Evolutionary conservation across 139 green algal species (phyloP), one percentile per base, ranked within the genome.

Genomic region (Prasinococcaceae sp.): DNA sequence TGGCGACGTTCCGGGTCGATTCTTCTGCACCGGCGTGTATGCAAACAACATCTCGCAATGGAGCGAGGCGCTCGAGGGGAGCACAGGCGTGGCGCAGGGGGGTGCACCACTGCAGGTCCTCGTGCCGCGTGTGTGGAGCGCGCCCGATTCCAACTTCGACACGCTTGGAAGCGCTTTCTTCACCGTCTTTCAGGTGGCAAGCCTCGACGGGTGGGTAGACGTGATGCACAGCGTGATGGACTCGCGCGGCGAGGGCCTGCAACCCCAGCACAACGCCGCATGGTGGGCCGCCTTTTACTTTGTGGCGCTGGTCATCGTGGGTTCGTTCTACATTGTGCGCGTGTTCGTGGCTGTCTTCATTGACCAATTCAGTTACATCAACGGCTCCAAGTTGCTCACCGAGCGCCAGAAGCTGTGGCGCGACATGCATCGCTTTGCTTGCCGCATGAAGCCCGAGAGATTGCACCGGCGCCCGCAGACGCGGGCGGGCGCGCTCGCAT

Each of bases 251-350:
- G 32, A 75, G 2, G 63, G 75, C 30, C 23, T 74, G 60, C 76
- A 83, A 60, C 76, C 76, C 6, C 24, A 67, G 6, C 26, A 38
- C 29, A 50, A 74, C 28, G 25, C 62, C 41, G 67, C 49, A 4
- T 6, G 20, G 29, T 22, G 26, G 19, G 51, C 54, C 16, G 40
- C 16, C 33, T 33, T 58, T 9, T 47, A 49, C 23, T 47, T 48
- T 17, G 37, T 77, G 24, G 30, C 64, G 5, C 75, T 79, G 48
- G 53, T 79, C 14, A 55, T 75, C 46, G 20, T 55, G n/a, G 27
- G 30, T 12, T 33, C n/a, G 26, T 55, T 55, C 30, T 55, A 44
- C 30, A 27, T 55, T 27, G 6, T 55, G n/a, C 24, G 27, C 48
- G 14, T 43, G 8, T 55, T 55, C 27, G 30, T 55, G 30, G 48